These are phyloP conservation scores for Wickerhamiella vanderwaltii DNA, from an alignment of 805 yeast genomes.

Conservation along the genomic window DNA sequence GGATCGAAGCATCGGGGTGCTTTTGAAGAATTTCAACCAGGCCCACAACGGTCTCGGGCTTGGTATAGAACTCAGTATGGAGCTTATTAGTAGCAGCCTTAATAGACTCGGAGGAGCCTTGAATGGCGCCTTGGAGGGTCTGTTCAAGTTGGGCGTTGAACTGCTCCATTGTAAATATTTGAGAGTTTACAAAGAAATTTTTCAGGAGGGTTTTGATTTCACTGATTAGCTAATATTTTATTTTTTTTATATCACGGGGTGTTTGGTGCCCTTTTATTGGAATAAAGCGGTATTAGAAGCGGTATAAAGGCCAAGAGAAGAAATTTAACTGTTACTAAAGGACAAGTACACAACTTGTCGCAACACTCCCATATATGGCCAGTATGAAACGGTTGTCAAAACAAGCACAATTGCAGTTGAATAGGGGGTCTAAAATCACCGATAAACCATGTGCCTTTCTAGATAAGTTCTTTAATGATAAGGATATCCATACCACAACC, in stretches of 20 bases:
- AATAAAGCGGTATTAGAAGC: too few species aligned
- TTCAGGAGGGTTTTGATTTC: background rate
- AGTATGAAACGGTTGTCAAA: background rate
- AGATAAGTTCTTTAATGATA: constrained; percentile 1
- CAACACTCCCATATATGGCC: too few species aligned
- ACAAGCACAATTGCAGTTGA: background rate
- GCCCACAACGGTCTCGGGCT: constrained; percentile 64
- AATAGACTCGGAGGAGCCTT: constrained; percentile 62
- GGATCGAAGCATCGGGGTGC: constrained; percentile 55
- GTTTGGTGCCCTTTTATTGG: too few species aligned
- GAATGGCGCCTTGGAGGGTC: constrained; percentile 63
- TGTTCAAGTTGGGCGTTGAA: constrained; percentile 61
- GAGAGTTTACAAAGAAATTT: background rate
- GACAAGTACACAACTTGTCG: too few species aligned
- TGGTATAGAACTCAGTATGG: constrained; percentile 59
- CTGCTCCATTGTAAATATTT: constrained; percentile 15
- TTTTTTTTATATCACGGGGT: background rate
- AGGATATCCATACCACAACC: background rate
- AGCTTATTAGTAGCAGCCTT: constrained; percentile 71
- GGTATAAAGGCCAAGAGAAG: too few species aligned
- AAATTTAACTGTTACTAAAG: too few species aligned
- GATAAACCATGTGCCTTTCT: background rate
- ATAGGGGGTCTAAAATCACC: background rate
- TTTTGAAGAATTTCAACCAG: constrained; percentile 68
- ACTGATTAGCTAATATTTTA: too few species aligned